Percentiles rank a stretch among this genome's conserved stretches.
These are phyloP conservation scores for Agaricales sp. DNA, from an alignment of 1,284 basidiomycete species.

Conservation along the genomic window DNA sequence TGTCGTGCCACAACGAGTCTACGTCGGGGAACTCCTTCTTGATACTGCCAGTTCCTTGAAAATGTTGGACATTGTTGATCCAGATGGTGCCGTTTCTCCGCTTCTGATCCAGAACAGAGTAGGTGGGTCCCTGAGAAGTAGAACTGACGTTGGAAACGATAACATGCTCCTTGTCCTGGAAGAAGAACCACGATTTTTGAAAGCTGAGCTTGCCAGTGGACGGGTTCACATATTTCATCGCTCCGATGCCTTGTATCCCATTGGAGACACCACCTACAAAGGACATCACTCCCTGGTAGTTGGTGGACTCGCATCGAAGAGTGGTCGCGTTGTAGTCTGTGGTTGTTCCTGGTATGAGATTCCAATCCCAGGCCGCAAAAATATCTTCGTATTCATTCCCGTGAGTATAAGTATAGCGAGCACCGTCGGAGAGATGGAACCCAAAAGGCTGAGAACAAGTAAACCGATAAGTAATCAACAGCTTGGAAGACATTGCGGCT, in stretches of 20 bases:
- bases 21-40: slow-evolving; percentile 16
- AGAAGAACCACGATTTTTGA: slow-evolving; percentile 67
- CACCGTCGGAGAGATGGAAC: slow-evolving; percentile 59
- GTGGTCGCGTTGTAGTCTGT: slow-evolving; percentile 45
- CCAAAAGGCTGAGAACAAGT: slow-evolving; percentile 37
- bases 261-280: slow-evolving; percentile 60
- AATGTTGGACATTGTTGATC: slow-evolving; percentile 24
- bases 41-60: slow-evolving; percentile 21
- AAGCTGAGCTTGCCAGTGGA: slow-evolving; percentile 41
- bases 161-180: slow-evolving; percentile 50
- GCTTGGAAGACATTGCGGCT: neutral
- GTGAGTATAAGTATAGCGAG: slow-evolving; percentile 48
- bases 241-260: slow-evolving; percentile 40
- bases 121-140: slow-evolving; percentile 33
- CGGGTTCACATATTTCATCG: slow-evolving; percentile 57
- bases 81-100: slow-evolving; percentile 32
- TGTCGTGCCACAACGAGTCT: slow-evolving; percentile 42
- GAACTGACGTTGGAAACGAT: slow-evolving; percentile 43
- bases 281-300: slow-evolving; percentile 32
- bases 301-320: slow-evolving; percentile 31
- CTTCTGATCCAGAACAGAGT: slow-evolving; percentile 59
- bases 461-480: neutral
- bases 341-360: slow-evolving; percentile 60
- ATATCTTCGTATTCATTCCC: slow-evolving; percentile 66
- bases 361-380: slow-evolving; percentile 62